Evolutionary conservation across 1,284 basidiomycete species (phyloP), one percentile per base, ranked within the genome.

Genomic region (Termitomyces sp.): DNA sequence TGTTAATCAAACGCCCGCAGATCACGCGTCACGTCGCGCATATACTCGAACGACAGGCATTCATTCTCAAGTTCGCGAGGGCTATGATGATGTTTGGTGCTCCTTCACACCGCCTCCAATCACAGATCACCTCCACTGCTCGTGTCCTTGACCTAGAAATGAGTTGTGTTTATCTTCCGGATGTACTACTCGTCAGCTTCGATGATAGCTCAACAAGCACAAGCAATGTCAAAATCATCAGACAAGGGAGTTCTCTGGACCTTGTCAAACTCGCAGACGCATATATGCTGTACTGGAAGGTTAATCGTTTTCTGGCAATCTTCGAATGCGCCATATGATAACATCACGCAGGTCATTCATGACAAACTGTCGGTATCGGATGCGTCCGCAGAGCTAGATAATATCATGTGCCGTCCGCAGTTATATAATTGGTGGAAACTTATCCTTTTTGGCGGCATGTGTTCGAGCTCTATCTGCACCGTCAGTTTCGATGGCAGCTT

Each of bases 11-110:
- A 28, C 37, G 18, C 30, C 37, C 10, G 10, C 62, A 91, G 87
- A 94, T 95, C 59, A 93, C 93, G 35, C 88, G 87, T 61, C 93
- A 95, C 64, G 88, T 95, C 18, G 92, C 92, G 2, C 86, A 88
- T 53, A 88, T 95, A 58, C 76, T 95, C 44, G 83, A 87, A 62
- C 80, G 94, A 16, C 92, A 96, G 67, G 88, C 94, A 59, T 96
- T 96, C 71, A 77, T 97, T 54, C 73, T 95, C 66, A 96, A 96
- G 74, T 80, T 96, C 37, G 81, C 88, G 14, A 81, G 93, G 42
- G 86, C 91, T 7, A 81, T 97, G 75, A 95, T 96, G 91, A 94
- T 94, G 91, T 96, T 94, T 60, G 92, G 92, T 37, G 90, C 86
- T 2, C 93, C 93, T n/a, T 84, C 86, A 1, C 92, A 96, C 68